Percentiles rank a stretch among this genome's conserved stretches.
Conservation (phyloP, 164 flowering plant species). For the Dillenia turbinata region DNA sequence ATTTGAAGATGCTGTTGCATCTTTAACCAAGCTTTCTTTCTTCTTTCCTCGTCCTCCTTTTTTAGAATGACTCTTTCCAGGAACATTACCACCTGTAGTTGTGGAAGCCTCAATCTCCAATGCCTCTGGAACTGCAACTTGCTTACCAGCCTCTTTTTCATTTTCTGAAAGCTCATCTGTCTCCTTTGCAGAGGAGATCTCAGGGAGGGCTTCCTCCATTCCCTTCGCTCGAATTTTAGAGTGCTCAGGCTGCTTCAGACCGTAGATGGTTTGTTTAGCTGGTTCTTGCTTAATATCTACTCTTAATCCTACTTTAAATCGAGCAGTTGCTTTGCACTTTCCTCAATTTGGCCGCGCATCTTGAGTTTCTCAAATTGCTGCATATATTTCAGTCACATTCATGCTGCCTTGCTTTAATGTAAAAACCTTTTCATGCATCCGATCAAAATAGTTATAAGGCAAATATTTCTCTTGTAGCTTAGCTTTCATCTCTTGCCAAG, state of each 20-base stretch:
- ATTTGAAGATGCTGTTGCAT: conserved; percentile 20
- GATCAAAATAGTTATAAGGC: no score
- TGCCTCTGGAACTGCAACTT: conserved; percentile 22
- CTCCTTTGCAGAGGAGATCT: conserved; percentile 28
- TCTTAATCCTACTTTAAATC: no score
- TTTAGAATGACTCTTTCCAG: conserved; percentile 27
- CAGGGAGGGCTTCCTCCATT: conserved; percentile 20
- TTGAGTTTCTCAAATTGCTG: no score
- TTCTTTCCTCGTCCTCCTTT: conserved; percentile 30
- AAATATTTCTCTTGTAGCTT: no score
- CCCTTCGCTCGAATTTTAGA: conserved; percentile 31
- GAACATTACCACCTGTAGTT: conserved; percentile 14
- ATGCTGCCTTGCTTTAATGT: no score
- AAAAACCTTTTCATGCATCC: no score
- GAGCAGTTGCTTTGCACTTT: no score
- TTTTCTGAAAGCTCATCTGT: conserved; percentile 24
- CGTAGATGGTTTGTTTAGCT: no score
- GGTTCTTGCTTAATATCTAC: no score
- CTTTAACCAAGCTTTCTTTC: conserved; percentile 21
- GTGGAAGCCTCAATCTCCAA: conserved; percentile 25
- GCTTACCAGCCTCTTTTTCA: conserved; percentile 19
- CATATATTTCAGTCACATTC: no score
- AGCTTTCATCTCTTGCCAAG: no score
- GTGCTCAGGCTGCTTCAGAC: conserved; percentile 13
- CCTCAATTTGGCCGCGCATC: no score